Percentiles rank a stretch among this genome's conserved stretches.
Evolutionary conservation across 2,329 filamentous ascomycete genomes (phyloP).

Genomic region (Escovopsis sp.): DNA sequence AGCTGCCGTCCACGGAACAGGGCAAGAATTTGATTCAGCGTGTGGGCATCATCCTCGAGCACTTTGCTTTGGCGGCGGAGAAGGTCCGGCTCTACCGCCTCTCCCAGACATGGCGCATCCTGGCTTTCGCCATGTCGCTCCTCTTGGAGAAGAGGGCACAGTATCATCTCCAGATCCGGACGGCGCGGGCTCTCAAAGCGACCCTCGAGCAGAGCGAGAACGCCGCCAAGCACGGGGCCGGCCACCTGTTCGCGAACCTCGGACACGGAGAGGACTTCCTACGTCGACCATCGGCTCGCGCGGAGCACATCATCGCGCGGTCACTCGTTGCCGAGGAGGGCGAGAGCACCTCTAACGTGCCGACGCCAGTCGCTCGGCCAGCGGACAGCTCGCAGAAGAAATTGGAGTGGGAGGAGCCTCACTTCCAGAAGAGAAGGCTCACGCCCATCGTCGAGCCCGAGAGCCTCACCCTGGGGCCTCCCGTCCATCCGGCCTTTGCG

Average conservation of each 20-base stretch:
- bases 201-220: slow-evolving; percentile 16
- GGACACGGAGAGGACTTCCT: slow-evolving; percentile 23
- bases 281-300: slow-evolving; percentile 15
- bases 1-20: slow-evolving; percentile 27
- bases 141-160: slow-evolving; percentile 39
- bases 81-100: slow-evolving; percentile 40
- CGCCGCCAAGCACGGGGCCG: slow-evolving; percentile 11
- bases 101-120: slow-evolving; percentile 48
- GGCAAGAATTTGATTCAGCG: slow-evolving; percentile 27
- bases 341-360: slow-evolving; percentile 46
- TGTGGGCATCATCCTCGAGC: slow-evolving; percentile 35
- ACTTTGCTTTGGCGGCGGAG: slow-evolving; percentile 43
- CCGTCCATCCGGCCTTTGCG: slow-evolving; percentile 22
- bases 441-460: slow-evolving; percentile 35
- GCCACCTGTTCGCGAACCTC: slow-evolving; percentile 12
- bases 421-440: slow-evolving; percentile 23
- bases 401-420: slow-evolving; percentile 9
- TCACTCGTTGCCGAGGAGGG: slow-evolving; percentile 40
- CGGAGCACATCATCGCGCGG: slow-evolving; percentile 19
- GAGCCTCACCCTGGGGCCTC: slow-evolving; percentile 34
- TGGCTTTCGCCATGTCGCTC: slow-evolving; percentile 39
- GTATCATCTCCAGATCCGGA: slow-evolving; percentile 38
- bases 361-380: slow-evolving; percentile 43
- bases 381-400: slow-evolving; percentile 20
- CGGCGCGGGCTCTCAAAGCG: slow-evolving; percentile 23